Percentiles rank a stretch among this genome's conserved stretches.
These are phyloP conservation scores for Corchorus capsularis DNA, from an alignment of 345 rosid genomes.

Conservation along the genomic window DNA sequence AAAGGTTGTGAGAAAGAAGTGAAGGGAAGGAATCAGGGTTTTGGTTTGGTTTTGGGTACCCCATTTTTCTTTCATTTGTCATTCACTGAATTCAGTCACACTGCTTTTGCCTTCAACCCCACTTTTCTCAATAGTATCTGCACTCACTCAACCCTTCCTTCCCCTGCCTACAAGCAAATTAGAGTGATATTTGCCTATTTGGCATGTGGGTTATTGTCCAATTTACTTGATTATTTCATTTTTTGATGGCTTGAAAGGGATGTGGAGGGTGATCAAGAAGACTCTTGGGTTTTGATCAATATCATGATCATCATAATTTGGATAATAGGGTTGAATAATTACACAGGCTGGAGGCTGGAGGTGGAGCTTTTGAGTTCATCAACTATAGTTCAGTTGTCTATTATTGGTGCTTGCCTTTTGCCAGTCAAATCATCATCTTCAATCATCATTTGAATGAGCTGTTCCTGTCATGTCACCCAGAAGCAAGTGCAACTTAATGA, in stretches of 20 bases:
- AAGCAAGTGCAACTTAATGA: background rate
- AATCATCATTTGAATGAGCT: constrained; percentile 57
- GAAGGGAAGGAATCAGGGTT: constrained; percentile 13
- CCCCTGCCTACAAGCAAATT: too few relatives aligned
- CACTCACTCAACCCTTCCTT: too few relatives aligned
- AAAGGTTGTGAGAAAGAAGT: background rate
- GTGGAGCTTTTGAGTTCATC: background rate
- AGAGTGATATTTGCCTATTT: background rate
- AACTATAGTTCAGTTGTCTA: constrained; percentile 30
- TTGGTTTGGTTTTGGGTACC: background rate
- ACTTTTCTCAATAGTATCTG: background rate
- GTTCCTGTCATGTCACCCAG: constrained; percentile 60
- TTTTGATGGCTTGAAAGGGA: too few relatives aligned
- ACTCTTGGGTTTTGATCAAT: background rate
- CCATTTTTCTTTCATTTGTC: constrained; percentile 29
- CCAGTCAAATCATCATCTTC: constrained; percentile 59
- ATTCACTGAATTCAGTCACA: constrained; percentile 11
- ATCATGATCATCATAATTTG: background rate
- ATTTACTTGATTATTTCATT: too few relatives aligned
- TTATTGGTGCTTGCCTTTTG: constrained; percentile 48
- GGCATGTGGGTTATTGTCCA: background rate
- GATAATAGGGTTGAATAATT: too few relatives aligned
- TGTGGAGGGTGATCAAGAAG: too few relatives aligned
- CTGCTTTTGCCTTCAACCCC: constrained; percentile 10
- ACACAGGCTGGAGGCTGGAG: too few relatives aligned